Conservation (phyloP, 768 basidiomycete genomes). For the Crassisporium funariophilum region DNA sequence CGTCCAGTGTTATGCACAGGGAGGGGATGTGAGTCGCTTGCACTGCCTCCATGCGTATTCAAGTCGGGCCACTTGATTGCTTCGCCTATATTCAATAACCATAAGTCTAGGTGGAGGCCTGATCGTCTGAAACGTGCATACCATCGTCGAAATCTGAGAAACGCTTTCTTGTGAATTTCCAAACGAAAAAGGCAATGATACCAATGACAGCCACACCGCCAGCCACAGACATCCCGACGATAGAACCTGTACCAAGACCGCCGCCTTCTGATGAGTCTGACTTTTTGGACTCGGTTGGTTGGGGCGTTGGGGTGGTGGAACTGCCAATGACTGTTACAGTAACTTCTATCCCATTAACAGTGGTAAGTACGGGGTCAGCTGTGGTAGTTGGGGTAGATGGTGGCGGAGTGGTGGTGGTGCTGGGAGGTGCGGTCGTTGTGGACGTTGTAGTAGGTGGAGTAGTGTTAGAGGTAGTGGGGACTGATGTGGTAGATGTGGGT, state of each 20-base stretch:
- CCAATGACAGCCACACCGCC: constrained; percentile 77
- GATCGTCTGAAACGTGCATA: constrained; percentile 37
- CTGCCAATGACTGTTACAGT: constrained; percentile 27
- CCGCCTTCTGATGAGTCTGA: constrained; percentile 23
- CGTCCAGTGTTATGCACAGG: constrained; percentile 72
- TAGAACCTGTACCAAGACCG: constrained; percentile 68
- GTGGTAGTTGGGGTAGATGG: constrained; percentile 14
- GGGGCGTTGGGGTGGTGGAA: constrained; percentile 12
- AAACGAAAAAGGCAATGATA: constrained; percentile 74
- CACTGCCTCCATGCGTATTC: constrained; percentile 57
- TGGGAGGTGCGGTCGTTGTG: constrained; percentile 14
- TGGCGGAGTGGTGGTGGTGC: constrained; percentile 15
- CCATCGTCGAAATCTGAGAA: constrained; percentile 70
- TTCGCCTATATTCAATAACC: constrained; percentile 50
- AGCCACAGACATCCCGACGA: constrained; percentile 79
- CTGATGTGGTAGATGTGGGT: constrained; percentile 2
- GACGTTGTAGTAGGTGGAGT: constrained; percentile 6
- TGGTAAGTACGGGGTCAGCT: constrained; percentile 16
- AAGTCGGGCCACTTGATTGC: constrained; percentile 93
- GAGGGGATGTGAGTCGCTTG: constrained; percentile 56
- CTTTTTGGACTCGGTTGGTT: constrained; percentile 28
- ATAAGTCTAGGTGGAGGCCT: constrained; percentile 3
- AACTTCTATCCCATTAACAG: constrained; percentile 21
- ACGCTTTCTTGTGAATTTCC: constrained; percentile 86
- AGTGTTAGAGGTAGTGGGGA: background rate